phyloP scores from a whole-genome alignment of 768 basidiomycete species.

The Termitomyces sp. region DNA sequence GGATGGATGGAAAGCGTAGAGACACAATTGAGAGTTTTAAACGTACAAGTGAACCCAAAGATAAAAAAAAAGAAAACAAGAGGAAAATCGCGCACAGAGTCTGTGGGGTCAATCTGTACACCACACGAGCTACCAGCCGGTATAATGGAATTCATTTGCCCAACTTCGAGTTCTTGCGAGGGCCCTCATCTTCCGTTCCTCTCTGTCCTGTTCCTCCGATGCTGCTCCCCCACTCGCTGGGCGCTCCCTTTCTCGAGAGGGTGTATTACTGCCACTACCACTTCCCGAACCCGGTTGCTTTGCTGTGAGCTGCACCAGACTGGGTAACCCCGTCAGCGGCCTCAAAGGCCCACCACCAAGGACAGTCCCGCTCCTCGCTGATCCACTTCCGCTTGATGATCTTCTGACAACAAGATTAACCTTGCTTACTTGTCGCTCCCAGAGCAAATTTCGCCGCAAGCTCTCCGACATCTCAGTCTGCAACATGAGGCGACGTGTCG shows the following conservation, averaged over 20 bases:
- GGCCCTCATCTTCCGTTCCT: conserved; percentile 37
- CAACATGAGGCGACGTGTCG: conserved; percentile 81
- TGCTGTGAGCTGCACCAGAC: conserved; percentile 36
- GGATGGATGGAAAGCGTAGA: conserved; percentile 3
- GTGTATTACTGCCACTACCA: not conserved
- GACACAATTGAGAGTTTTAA: not conserved
- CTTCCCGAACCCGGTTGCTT: conserved; percentile 20
- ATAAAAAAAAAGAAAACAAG: conserved; percentile 1
- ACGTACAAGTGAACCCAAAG: conserved; percentile 13
- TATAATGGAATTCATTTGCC: conserved; percentile 57
- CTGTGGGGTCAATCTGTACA: not conserved
- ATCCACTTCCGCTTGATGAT: conserved; percentile 23
- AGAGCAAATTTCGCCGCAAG: conserved; percentile 72
- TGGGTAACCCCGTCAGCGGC: conserved; percentile 30
- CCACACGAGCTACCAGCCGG: conserved; percentile 47
- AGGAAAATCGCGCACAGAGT: not conserved
- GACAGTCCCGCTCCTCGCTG: conserved; percentile 13
- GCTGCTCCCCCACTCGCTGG: too few relatives aligned
- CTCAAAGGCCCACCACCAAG: conserved; percentile 20
- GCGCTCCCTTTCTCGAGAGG: conserved; percentile 2
- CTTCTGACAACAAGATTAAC: conserved; percentile 33
- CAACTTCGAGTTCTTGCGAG: conserved; percentile 62
- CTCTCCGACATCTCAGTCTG: conserved; percentile 83
- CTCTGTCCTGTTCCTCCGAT: conserved; percentile 27
- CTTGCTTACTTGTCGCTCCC: conserved; percentile 69